Evolutionary conservation across 202 grass and related monocot species (phyloP).

Genomic region (Brachypodium distachyon): DNA sequence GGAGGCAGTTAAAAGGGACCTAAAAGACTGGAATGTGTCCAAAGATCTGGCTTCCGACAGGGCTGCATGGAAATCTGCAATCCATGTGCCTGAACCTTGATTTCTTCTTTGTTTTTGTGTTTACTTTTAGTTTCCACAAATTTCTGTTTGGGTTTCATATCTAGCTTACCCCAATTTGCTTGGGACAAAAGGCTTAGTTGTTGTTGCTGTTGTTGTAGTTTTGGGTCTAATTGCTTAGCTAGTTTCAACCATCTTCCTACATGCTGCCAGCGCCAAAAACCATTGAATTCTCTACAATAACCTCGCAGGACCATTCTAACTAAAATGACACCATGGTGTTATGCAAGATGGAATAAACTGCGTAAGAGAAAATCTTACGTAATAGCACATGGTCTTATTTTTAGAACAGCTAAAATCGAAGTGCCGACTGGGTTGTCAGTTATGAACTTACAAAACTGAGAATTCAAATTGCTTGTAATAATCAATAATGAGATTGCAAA

Average conservation of each 20-base stretch:
- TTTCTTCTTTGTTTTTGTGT: no score
- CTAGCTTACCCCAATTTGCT: no score
- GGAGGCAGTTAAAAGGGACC: no score
- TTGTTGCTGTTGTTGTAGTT: no score
- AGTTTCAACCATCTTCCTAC: background rate
- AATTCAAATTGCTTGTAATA: slow-evolving; percentile 1
- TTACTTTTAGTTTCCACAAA: no score
- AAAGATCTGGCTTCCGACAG: no score
- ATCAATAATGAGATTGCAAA: background rate
- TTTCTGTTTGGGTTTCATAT: no score
- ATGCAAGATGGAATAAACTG: slow-evolving; percentile 3
- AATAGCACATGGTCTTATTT: slow-evolving; percentile 6
- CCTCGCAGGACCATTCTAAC: background rate
- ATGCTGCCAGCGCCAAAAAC: background rate
- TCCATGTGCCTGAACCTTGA: no score
- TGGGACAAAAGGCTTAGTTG: no score
- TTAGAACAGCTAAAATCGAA: background rate
- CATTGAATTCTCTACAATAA: background rate
- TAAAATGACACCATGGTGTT: background rate
- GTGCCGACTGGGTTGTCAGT: background rate
- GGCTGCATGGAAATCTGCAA: no score
- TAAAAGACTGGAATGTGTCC: no score
- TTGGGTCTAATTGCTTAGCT: slow-evolving; percentile 15
- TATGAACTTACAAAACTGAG: slow-evolving; percentile 1
- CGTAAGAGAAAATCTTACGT: background rate